Conservation (phyloP, 192 early-diverging fungal genomes). For the Chytriomyces sp. region DNA sequence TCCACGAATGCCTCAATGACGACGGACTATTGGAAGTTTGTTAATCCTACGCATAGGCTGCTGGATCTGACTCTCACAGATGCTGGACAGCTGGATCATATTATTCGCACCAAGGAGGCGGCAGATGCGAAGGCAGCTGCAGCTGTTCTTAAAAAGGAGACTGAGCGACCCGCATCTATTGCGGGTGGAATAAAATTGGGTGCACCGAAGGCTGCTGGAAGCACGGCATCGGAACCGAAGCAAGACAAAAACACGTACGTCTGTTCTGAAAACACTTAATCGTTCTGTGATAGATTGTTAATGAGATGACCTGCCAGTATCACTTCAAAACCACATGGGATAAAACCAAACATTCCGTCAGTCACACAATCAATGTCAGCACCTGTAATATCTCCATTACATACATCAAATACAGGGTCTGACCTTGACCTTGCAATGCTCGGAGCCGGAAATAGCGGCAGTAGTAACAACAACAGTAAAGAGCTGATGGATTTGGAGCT, state of each 20-base stretch:
- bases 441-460: neutral
- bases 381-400: neutral
- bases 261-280: neutral
- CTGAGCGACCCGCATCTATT: neutral
- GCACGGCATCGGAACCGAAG: neutral
- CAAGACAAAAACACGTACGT: neutral
- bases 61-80: conserved; percentile 22
- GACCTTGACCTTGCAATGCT: conserved; percentile 18
- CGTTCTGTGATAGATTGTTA: neutral
- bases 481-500: conserved; percentile 1
- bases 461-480: neutral
- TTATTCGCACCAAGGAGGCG: conserved; percentile 1
- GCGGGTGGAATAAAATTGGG: neutral
- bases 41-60: conserved; percentile 13
- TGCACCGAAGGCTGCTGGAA: neutral
- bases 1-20: neutral
- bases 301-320: neutral
- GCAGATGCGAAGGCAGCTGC: neutral
- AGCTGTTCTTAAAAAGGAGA: neutral
- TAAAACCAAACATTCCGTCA: too few relatives aligned
- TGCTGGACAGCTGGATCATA: neutral
- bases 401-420: neutral
- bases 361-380: neutral
- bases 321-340: neutral
- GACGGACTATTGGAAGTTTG: conserved; percentile 1